Percentiles rank a stretch among this genome's conserved stretches.
Conservation (phyloP, 108 stramenopile species). For the Tribonema minus region DNA sequence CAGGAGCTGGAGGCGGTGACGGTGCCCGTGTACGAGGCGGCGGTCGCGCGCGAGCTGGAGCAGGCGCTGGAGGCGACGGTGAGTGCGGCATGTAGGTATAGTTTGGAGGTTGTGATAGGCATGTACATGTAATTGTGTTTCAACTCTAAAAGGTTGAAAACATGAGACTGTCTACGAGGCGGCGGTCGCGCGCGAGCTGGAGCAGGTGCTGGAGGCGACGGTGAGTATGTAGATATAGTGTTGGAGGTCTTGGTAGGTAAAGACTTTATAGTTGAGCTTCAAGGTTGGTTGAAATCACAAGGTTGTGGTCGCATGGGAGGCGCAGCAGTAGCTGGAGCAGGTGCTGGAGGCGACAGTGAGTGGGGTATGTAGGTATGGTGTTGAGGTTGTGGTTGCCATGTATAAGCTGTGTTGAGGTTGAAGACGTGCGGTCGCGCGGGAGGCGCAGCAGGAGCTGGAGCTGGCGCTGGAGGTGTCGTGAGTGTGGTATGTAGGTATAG, state of each 20-base stretch:
- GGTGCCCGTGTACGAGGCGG: constrained; percentile 20
- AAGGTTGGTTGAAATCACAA: too few species aligned
- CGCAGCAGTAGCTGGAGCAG: not conserved
- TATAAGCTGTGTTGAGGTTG: too few species aligned
- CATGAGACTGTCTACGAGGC: constrained; percentile 16
- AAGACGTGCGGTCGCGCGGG: too few species aligned
- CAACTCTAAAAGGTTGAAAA: too few species aligned
- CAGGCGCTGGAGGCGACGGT: not conserved
- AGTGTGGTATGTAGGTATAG: too few species aligned
- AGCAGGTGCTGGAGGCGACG: not conserved
- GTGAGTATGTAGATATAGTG: not conserved
- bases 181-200: constrained; percentile 6
- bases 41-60: not conserved
- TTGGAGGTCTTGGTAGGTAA: not conserved
- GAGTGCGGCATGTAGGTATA: not conserved
- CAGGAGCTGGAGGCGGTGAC: constrained; percentile 9
- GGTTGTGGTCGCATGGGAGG: constrained; percentile 1
- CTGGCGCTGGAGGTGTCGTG: too few species aligned
- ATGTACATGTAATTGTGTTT: too few species aligned
- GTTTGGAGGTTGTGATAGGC: not conserved
- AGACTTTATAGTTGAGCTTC: too few species aligned
- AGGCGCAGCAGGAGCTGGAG: too few species aligned
- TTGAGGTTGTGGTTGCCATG: too few species aligned
- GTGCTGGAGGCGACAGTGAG: too few species aligned
- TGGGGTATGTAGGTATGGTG: too few species aligned